These are phyloP conservation scores for Rhinocladiella mackenziei DNA, from an alignment of 2,329 filamentous ascomycete species.

Conservation along the genomic window DNA sequence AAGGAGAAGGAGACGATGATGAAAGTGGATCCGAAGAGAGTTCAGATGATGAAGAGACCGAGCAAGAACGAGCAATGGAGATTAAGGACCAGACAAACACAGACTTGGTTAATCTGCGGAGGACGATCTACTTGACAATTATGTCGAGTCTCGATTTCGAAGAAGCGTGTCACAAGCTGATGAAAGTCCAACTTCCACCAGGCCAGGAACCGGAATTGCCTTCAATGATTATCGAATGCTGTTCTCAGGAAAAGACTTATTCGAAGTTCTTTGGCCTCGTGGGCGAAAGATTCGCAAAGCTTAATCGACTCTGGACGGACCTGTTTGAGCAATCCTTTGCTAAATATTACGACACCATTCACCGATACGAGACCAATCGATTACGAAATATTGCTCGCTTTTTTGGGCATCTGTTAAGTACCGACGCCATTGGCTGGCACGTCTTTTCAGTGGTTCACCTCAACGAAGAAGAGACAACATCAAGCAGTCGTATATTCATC, in stretches of 20 bases:
- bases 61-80: slow-evolving; percentile 78
- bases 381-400: slow-evolving; percentile 92
- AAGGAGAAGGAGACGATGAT: slow-evolving; percentile 67
- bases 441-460: slow-evolving; percentile 78
- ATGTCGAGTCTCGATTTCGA: slow-evolving; percentile 96
- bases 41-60: slow-evolving; percentile 65
- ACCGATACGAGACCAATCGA: slow-evolving; percentile 93
- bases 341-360: slow-evolving; percentile 95
- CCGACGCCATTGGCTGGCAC: slow-evolving; percentile 90
- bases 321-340: slow-evolving; percentile 86
- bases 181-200: slow-evolving; percentile 82
- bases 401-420: slow-evolving; percentile 85
- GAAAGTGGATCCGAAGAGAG: slow-evolving; percentile 53
- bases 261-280: slow-evolving; percentile 96
- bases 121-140: slow-evolving; percentile 95
- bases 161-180: slow-evolving; percentile 94
- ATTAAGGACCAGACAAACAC: slow-evolving; percentile 98
- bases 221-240: slow-evolving; percentile 96
- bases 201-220: slow-evolving; percentile 87
- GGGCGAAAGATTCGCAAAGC: slow-evolving; percentile 89
- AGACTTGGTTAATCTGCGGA: slow-evolving; percentile 85
- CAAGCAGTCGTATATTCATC: slow-evolving; percentile 94
- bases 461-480: slow-evolving; percentile 95
- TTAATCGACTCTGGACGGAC: slow-evolving; percentile 91
- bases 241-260: slow-evolving; percentile 93